These are phyloP conservation scores for Arabidopsis thaliana DNA, from an alignment of 345 rosid species.

Conservation along the genomic window DNA sequence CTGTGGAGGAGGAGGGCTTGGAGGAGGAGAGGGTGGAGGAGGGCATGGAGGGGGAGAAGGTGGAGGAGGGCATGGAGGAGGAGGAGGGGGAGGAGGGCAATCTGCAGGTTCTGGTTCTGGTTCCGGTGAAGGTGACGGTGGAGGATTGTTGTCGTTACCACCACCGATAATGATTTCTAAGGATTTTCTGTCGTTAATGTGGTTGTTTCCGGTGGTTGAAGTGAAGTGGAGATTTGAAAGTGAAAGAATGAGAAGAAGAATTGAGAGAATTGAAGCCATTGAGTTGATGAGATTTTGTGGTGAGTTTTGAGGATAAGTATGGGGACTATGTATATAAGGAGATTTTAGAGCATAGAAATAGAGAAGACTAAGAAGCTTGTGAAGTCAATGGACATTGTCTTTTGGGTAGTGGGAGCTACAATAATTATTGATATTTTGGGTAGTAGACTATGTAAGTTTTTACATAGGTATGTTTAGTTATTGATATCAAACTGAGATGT, in stretches of 20 bases:
- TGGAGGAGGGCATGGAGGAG: conserved; percentile 18
- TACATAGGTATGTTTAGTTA: neutral
- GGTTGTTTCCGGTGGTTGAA: conserved; percentile 28
- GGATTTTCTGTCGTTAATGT: conserved; percentile 29
- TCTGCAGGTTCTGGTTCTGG: conserved; percentile 27
- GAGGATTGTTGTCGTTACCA: conserved; percentile 22
- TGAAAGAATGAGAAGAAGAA: conserved; percentile 33
- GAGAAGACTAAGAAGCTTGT: conserved; percentile 30
- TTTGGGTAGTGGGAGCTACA: conserved; percentile 16
- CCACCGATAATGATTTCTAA: conserved; percentile 41
- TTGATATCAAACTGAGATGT: neutral
- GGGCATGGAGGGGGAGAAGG: conserved; percentile 33
- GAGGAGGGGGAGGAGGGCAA: conserved; percentile 33
- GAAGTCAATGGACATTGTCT: conserved; percentile 31
- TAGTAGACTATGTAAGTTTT: no score
- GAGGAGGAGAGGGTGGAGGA: conserved; percentile 1
- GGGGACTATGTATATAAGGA: conserved; percentile 9
- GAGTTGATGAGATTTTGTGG: conserved; percentile 29
- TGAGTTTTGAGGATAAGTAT: conserved; percentile 32
- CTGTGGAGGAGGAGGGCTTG: neutral
- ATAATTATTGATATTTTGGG: neutral
- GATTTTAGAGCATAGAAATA: conserved; percentile 5
- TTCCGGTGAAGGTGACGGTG: conserved; percentile 30
- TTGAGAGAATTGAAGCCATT: conserved; percentile 32
- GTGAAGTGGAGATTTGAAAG: conserved; percentile 36